Base-by-base conservation (phyloP, 108 stramenopile species). In the Cyclotella distinguenda region DNA sequence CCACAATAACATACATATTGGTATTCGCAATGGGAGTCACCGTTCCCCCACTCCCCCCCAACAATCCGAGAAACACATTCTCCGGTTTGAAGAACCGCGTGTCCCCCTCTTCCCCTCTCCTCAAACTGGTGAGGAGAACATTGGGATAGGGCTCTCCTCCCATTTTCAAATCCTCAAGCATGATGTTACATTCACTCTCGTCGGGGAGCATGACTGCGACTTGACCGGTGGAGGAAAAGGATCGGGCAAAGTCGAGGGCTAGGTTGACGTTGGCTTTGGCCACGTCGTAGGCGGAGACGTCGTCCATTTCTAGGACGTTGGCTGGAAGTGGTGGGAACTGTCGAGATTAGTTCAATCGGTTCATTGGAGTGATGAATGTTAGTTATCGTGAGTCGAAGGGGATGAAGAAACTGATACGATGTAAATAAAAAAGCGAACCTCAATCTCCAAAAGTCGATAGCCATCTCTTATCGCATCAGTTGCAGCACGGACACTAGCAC, bases 251-350 rank as follows among this genome's bases (percentile, higher is more conserved):
- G 46, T 96, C 93, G 0, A 88, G 32, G 7, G 95, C 95, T 46
- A 96, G 78, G n/a, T 88, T 83, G 55, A 95, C 78, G 73, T 96
- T 97, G 19, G 97, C 95, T 54, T 82, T 65, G 23, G 91, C 90
- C 1, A 97, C 90, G 73, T 95, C 95, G 70, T 95, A 90, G 10
- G 97, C 95, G 27, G 70, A 76, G 28, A 95, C 93, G 73, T 91
- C 90, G 60, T 94, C 88, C 86, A 95, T 88, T 72, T 96, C 95
- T 32, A 96, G 65, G 0, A 94, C 92, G 40, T 80, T 78, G 25
- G 88, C 89, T 0, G 95, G 93, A n/a, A 96, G 77, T 1, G 95
- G 95, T 10, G 90, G 90, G 68, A 88, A 94, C 66, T 66, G 22
- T 28, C 5, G n/a, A n/a, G n/a, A n/a, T n/a, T n/a, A n/a, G n/a